A percentile compares a stretch with the other conserved stretches of the same genome.
Evolutionary conservation across 768 basidiomycete species (phyloP).

Genomic region (Lactifluus echinatus): DNA sequence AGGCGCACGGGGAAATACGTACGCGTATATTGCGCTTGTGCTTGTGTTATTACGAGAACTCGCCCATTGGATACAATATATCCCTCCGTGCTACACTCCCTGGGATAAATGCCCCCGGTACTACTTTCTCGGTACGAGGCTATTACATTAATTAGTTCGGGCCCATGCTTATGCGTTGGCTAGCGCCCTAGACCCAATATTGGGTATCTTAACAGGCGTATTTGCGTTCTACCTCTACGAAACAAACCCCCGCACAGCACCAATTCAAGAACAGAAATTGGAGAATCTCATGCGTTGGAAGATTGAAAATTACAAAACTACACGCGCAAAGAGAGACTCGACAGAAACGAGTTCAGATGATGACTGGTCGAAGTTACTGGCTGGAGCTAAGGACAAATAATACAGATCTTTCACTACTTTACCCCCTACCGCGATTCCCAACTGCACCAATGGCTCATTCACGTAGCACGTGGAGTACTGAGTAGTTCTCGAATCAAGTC

Average conservation of each 20-base stretch:
- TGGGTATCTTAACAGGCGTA: constrained; percentile 71
- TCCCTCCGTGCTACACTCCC: not conserved
- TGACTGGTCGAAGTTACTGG: constrained; percentile 8
- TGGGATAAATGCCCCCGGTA: constrained; percentile 35
- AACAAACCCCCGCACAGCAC: constrained; percentile 64
- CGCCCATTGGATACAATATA: no score
- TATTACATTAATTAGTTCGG: not conserved
- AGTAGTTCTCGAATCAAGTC: constrained; percentile 32
- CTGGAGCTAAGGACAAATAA: constrained; percentile 8
- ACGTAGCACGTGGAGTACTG: not conserved
- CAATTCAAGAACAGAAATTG: constrained; percentile 48
- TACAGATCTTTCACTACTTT: not conserved
- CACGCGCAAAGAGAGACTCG: constrained; percentile 10
- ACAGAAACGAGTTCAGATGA: constrained; percentile 19
- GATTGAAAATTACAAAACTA: constrained; percentile 35
- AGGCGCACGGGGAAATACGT: not conserved
- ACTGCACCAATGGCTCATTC: not conserved
- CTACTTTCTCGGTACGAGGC: constrained; percentile 24
- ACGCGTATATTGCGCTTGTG: no score
- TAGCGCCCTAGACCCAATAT: constrained; percentile 60
- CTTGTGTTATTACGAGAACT: no score
- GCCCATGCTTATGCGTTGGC: constrained; percentile 7
- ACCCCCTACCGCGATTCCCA: not conserved
- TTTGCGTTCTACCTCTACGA: constrained; percentile 78
- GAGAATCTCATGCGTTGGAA: constrained; percentile 57